These are phyloP conservation scores for Arthrobotrys pseudoclavata DNA, from an alignment of 2,329 filamentous ascomycete species.

Conservation along the genomic window DNA sequence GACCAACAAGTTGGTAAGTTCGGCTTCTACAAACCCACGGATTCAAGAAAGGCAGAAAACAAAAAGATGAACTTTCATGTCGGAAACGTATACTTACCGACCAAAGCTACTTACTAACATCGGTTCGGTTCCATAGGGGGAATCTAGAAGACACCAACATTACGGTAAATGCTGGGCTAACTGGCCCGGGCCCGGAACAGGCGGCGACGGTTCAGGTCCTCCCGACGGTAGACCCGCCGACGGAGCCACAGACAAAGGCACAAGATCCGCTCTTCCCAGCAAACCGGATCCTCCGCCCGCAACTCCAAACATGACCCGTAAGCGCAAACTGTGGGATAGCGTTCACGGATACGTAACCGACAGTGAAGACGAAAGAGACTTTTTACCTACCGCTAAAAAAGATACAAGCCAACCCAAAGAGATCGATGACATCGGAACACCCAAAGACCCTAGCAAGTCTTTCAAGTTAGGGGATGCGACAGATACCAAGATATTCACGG, in stretches of 20 bases:
- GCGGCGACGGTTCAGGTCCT: background rate
- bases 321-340: conserved; percentile 8
- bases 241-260: conserved; percentile 1
- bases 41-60: background rate
- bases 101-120: background rate
- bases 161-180: conserved; percentile 25
- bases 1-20: conserved; percentile 32
- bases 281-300: background rate
- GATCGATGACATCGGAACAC: background rate
- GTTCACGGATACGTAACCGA: background rate
- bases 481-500: background rate
- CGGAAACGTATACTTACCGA: no score
- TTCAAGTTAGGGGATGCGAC: background rate
- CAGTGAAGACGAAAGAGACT: conserved; percentile 22
- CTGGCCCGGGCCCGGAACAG: conserved; percentile 13
- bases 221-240: background rate
- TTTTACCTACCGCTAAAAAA: background rate
- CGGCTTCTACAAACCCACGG: background rate
- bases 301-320: conserved; percentile 7
- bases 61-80: background rate
- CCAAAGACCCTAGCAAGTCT: background rate
- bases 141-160: conserved; percentile 5
- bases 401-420: background rate
- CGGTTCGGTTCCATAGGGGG: background rate
- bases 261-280: background rate